Evolutionary conservation across 2,329 filamentous ascomycete genomes (phyloP).

Genomic region (Pyrenochaeta sp.): DNA sequence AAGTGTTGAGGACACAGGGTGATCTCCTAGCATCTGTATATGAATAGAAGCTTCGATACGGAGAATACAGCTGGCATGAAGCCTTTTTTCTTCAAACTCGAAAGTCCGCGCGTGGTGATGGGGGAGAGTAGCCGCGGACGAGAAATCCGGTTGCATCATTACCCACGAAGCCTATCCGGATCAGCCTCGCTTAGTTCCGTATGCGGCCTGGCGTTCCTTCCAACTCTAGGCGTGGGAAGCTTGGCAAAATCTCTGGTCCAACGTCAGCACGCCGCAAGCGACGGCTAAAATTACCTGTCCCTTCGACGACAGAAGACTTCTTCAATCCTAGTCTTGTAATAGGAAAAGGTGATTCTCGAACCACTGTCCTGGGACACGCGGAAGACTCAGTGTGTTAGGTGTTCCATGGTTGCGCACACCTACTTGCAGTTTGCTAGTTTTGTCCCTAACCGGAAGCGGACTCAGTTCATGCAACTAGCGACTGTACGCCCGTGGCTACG

Average conservation of each 20-base stretch:
- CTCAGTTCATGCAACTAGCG: background rate
- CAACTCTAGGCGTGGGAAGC: background rate
- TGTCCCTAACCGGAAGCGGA: background rate
- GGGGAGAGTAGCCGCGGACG: background rate
- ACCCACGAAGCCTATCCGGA: background rate
- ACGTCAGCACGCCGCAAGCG: background rate
- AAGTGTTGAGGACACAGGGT: background rate
- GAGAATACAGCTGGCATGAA: background rate
- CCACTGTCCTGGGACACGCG: background rate
- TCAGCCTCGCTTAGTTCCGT: background rate
- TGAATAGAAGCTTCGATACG: background rate
- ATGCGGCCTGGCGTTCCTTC: background rate
- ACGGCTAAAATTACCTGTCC: background rate
- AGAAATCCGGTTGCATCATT: background rate
- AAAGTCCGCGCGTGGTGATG: background rate
- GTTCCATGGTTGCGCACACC: background rate
- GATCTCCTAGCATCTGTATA: background rate
- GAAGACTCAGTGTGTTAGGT: background rate
- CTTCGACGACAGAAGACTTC: background rate
- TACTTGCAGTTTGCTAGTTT: background rate
- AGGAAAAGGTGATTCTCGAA: background rate
- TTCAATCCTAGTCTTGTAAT: background rate
- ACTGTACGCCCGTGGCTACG: background rate
- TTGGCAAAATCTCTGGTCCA: background rate
- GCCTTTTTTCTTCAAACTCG: background rate